These are phyloP conservation scores for Penicillium manginii DNA, from an alignment of 495 filamentous ascomycete genomes.

Conservation along the genomic window DNA sequence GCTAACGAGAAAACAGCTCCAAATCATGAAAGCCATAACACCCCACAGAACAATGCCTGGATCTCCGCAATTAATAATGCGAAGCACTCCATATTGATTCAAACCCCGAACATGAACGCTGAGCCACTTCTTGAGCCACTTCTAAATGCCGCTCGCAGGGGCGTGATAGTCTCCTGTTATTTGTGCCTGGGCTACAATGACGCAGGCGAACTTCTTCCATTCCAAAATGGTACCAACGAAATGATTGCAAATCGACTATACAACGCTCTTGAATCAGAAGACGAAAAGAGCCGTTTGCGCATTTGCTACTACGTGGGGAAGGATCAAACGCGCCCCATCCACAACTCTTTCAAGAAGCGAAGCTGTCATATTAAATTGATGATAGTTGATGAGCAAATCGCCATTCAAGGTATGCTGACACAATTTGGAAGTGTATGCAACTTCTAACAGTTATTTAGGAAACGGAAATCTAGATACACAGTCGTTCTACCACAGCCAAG, in stretches of 20 bases:
- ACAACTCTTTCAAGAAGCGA: conserved; percentile 62
- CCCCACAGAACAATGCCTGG: conserved; percentile 75
- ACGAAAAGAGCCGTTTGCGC: conserved; percentile 53
- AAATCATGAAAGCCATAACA: conserved; percentile 59
- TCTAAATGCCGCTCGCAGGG: conserved; percentile 63
- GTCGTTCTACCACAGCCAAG: conserved; percentile 75
- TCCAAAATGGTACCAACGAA: conserved; percentile 78
- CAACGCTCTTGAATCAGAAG: conserved; percentile 44
- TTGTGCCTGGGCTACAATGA: conserved; percentile 81
- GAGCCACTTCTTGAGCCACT: conserved; percentile 66
- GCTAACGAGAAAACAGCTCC: conserved; percentile 40
- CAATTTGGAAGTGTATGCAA: neutral
- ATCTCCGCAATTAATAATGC: conserved; percentile 70
- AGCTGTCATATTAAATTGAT: conserved; percentile 78
- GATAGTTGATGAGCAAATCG: conserved; percentile 69
- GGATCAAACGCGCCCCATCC: conserved; percentile 68
- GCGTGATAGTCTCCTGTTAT: conserved; percentile 68
- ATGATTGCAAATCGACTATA: conserved; percentile 63
- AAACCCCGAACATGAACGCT: conserved; percentile 77
- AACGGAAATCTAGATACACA: conserved; percentile 85
- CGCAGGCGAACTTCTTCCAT: conserved; percentile 71
- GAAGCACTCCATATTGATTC: conserved; percentile 65
- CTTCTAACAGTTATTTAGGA: conserved; percentile 38
- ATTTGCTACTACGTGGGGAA: conserved; percentile 72
- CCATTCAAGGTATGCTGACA: conserved; percentile 54